Conservation (phyloP, 768 basidiomycete genomes). For the Leucocoprinus sp. region DNA sequence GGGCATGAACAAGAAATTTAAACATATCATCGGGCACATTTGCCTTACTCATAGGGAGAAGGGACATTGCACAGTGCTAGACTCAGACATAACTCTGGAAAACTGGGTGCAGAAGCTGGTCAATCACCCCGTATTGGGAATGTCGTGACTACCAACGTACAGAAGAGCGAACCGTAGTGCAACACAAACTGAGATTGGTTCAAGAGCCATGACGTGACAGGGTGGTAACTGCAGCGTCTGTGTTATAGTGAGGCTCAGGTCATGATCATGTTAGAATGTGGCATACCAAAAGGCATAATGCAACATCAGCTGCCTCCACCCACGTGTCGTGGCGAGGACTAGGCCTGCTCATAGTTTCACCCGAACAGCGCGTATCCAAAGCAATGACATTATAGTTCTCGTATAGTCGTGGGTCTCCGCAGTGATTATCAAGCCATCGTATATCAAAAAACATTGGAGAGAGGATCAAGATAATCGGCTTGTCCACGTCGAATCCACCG, state of each 20-base stretch:
- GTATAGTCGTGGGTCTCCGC: constrained; percentile 57
- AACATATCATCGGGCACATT: neutral
- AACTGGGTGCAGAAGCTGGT: constrained; percentile 31
- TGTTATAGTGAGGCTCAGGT: neutral
- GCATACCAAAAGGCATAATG: constrained; percentile 53
- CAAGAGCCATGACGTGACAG: constrained; percentile 65
- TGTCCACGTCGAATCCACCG: constrained; percentile 55
- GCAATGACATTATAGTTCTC: constrained; percentile 61
- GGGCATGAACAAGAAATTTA: neutral
- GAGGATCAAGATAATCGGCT: constrained; percentile 59
- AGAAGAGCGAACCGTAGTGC: constrained; percentile 58
- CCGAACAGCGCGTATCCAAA: constrained; percentile 62
- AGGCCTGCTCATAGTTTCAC: constrained; percentile 46
- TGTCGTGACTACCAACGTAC: constrained; percentile 31
- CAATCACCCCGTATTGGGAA: neutral
- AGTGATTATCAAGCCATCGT: constrained; percentile 57
- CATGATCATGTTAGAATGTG: neutral
- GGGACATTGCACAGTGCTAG: constrained; percentile 64
- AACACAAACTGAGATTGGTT: constrained; percentile 45
- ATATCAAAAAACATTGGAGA: constrained; percentile 65
- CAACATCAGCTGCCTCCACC: constrained; percentile 75
- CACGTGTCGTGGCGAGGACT: constrained; percentile 60
- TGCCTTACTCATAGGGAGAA: constrained; percentile 54
- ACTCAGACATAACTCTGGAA: constrained; percentile 64
- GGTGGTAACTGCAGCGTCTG: constrained; percentile 59